Evolutionary conservation across 169 alveolate genomes (phyloP).

Genomic region (Plasmodium gonderi): DNA sequence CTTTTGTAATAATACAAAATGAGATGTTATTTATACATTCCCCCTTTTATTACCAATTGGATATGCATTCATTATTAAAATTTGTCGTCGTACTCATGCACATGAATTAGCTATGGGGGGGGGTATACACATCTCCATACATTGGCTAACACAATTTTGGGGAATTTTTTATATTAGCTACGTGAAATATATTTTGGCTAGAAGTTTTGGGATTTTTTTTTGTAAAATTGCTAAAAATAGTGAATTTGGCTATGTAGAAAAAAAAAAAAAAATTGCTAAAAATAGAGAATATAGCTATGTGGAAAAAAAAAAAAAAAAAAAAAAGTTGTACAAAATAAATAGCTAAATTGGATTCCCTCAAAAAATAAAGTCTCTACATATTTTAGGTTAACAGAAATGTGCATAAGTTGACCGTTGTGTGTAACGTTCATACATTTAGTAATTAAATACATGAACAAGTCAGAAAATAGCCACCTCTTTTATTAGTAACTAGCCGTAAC

Average conservation of each 20-base stretch:
- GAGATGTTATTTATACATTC: not conserved
- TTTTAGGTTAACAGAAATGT: not conserved
- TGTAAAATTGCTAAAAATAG: not conserved
- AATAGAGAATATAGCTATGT: conserved; percentile 4
- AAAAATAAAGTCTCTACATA: not conserved
- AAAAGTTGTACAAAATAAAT: not conserved
- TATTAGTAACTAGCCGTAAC: conserved; percentile 3
- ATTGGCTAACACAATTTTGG: not conserved
- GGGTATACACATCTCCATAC: not conserved
- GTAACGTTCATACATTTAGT: not conserved
- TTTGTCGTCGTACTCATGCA: not conserved
- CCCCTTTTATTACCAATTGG: not conserved
- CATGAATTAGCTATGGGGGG: not conserved
- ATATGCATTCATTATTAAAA: not conserved
- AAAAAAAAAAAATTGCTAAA: not conserved
- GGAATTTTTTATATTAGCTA: not conserved
- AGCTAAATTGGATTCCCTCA: not conserved
- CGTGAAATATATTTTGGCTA: not conserved
- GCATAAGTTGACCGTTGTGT: conserved; percentile 7
- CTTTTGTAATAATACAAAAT: not conserved
- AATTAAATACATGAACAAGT: conserved; percentile 11
- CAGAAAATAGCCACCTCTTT: conserved; percentile 7
- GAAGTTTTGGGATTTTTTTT: not conserved
- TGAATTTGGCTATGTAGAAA: not conserved
- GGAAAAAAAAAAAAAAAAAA: not conserved